Evolutionary conservation across 2,329 filamentous ascomycete species (phyloP).

Genomic region (Gnomoniopsis sp.): DNA sequence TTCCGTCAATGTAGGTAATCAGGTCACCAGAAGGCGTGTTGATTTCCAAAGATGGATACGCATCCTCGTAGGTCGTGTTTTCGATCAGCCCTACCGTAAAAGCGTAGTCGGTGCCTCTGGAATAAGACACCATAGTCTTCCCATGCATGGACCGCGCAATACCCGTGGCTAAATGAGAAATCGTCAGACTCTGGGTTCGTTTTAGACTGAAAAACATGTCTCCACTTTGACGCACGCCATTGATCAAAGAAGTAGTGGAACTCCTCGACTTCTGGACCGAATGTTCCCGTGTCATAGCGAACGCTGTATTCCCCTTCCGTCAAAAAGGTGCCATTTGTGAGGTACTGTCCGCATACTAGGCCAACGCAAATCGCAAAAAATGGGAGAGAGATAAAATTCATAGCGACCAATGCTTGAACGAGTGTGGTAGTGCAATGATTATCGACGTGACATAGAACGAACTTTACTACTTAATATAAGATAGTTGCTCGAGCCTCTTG

Average conservation of each 20-base stretch:
- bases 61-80: neutral
- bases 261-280: neutral
- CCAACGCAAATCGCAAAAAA: neutral
- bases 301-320: neutral
- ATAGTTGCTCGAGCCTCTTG: neutral
- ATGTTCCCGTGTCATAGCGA: neutral
- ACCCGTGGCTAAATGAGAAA: neutral
- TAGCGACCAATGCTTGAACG: neutral
- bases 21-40: neutral
- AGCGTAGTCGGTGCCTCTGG: neutral
- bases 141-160: constrained; percentile 1
- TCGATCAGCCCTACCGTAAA: neutral
- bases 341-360: neutral
- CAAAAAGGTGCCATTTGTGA: neutral
- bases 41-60: neutral
- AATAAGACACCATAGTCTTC: neutral
- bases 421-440: too few relatives aligned
- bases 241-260: constrained; percentile 1
- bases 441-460: too few relatives aligned
- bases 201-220: neutral
- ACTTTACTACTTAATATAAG: too few relatives aligned
- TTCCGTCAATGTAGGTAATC: neutral
- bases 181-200: neutral
- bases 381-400: neutral
- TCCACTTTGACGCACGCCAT: neutral